Percentiles rank a stretch among this genome's conserved stretches.
phyloP scores from a whole-genome alignment of 176 grass and related monocot species.

The Poa pratensis region DNA sequence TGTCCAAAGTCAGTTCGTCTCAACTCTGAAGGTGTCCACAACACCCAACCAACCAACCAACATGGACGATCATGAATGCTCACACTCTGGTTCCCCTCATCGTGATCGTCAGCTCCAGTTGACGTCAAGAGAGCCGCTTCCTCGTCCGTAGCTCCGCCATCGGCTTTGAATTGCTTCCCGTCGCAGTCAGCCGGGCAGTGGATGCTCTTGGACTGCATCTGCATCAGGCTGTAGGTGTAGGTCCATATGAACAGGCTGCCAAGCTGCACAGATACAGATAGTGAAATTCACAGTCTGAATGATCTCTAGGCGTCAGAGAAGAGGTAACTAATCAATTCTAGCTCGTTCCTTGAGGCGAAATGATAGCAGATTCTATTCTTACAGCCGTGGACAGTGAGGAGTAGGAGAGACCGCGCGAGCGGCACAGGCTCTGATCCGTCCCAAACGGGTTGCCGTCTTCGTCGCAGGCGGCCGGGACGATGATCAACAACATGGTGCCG shows the following conservation, averaged over 20 bases:
- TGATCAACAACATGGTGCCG: constrained; percentile 73
- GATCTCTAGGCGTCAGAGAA: neutral
- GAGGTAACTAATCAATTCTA: neutral
- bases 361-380: constrained; percentile 15
- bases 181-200: constrained; percentile 40
- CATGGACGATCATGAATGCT: constrained; percentile 26
- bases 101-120: constrained; percentile 34
- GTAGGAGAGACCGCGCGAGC: constrained; percentile 65
- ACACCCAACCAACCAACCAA: neutral
- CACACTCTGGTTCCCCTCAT: constrained; percentile 55
- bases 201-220: constrained; percentile 55
- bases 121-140: constrained; percentile 52
- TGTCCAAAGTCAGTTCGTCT: constrained; percentile 27
- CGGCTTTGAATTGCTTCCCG: constrained; percentile 20
- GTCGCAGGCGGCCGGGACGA: constrained; percentile 73
- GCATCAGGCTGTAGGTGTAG: constrained; percentile 72
- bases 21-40: neutral
- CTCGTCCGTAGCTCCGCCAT: constrained; percentile 29
- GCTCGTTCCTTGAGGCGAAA: neutral
- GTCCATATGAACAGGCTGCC: constrained; percentile 92
- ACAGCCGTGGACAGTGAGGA: constrained; percentile 93
- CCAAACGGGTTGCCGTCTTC: constrained; percentile 79
- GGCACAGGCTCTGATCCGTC: constrained; percentile 45
- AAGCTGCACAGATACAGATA: constrained; percentile 50
- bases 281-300: neutral